Conservation (phyloP, 2,329 filamentous ascomycete species). For the Apiospora phragmitis region DNA sequence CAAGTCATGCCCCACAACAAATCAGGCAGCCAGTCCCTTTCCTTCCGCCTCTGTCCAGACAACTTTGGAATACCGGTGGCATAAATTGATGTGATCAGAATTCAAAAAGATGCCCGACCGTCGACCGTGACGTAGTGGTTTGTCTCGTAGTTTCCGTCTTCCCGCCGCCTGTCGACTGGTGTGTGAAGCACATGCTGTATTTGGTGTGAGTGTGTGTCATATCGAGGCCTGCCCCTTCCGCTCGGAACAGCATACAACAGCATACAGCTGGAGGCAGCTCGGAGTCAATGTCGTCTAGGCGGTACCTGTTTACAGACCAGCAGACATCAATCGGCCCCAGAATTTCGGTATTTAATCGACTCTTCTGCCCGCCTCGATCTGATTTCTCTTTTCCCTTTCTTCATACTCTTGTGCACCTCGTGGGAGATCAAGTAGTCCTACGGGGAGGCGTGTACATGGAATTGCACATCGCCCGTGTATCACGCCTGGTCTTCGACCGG, state of each 20-base stretch:
- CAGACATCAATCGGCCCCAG: neutral
- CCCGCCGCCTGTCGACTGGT: neutral
- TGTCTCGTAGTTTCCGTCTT: neutral
- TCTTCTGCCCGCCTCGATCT: neutral
- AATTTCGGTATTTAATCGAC: neutral
- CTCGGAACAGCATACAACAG: neutral
- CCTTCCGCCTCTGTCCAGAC: neutral
- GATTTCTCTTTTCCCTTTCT: neutral
- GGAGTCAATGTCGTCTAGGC: neutral
- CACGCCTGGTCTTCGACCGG: too few species aligned
- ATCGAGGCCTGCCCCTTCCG: neutral
- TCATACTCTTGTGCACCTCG: neutral
- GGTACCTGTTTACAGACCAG: neutral
- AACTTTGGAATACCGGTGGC: neutral
- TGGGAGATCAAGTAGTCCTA: neutral
- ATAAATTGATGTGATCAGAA: neutral
- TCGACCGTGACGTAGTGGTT: neutral
- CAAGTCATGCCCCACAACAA: neutral
- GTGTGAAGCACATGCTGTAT: neutral
- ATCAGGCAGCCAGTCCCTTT: neutral
- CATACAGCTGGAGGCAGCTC: neutral
- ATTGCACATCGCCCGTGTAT: neutral
- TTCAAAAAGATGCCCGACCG: neutral
- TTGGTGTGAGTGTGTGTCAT: neutral
- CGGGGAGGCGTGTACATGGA: neutral